These are phyloP conservation scores for Acacia concinna DNA, from an alignment of 331 rosid species.

Conservation along the genomic window DNA sequence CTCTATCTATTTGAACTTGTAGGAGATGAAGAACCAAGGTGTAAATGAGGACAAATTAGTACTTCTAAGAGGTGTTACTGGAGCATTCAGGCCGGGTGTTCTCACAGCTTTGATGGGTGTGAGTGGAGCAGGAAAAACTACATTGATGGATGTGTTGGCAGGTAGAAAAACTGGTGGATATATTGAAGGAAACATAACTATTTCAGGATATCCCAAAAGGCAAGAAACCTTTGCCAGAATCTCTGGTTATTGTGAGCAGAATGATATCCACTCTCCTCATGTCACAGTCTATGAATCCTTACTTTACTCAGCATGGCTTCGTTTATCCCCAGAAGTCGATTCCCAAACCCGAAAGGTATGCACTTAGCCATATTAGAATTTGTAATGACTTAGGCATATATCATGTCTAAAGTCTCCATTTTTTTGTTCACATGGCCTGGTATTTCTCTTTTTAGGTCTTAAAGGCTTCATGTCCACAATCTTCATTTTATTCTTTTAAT, in stretches of 20 bases:
- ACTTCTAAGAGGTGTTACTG: constrained; percentile 39
- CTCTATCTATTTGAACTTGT: not conserved
- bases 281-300: constrained; percentile 49
- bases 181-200: constrained; percentile 38
- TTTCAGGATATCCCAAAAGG: constrained; percentile 43
- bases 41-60: constrained; percentile 36
- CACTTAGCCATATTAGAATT: not conserved
- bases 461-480: not conserved
- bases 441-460: no score
- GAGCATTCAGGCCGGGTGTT: constrained; percentile 49
- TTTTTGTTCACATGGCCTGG: no score
- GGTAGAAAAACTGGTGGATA: constrained; percentile 53
- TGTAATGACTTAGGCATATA: not conserved
- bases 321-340: constrained; percentile 34
- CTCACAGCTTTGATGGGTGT: constrained; percentile 52
- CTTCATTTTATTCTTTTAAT: not conserved
- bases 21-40: constrained; percentile 47
- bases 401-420: not conserved
- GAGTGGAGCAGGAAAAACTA: constrained; percentile 55
- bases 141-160: constrained; percentile 47
- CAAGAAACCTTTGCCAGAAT: constrained; percentile 50
- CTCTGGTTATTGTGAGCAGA: constrained; percentile 50
- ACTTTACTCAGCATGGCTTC: constrained; percentile 51
- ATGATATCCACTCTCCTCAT: constrained; percentile 51
- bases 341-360: constrained; percentile 36